phyloP scores from a whole-genome alignment of 208 protist species.

The Naegleria fowleri region DNA sequence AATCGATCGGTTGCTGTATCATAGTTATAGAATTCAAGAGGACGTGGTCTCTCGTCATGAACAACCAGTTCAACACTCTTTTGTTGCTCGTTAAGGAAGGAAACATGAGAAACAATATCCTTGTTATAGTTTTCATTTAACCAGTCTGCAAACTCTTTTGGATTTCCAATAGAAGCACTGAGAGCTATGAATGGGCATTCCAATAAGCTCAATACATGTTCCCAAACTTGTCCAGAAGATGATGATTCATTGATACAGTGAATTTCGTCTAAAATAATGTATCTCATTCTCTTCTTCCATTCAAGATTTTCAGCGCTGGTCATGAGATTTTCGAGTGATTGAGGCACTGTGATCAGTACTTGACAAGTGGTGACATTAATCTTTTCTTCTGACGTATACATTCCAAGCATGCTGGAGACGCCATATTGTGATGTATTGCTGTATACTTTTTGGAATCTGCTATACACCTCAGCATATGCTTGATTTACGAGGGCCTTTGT shows the following conservation, averaged over 20 bases:
- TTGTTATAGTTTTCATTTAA: not conserved
- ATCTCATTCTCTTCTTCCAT: slow-evolving; percentile 18
- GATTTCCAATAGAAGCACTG: slow-evolving; percentile 24
- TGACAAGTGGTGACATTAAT: not conserved
- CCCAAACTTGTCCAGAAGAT: slow-evolving; percentile 17
- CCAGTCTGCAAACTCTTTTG: slow-evolving; percentile 15
- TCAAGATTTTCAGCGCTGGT: not conserved
- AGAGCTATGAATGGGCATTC: slow-evolving; percentile 33
- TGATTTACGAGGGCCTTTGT: slow-evolving; percentile 24
- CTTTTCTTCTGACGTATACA: not conserved
- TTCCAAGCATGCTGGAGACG: not conserved
- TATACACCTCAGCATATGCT: not conserved
- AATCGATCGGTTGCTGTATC: not conserved
- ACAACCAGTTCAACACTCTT: not conserved
- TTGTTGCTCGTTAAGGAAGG: not conserved
- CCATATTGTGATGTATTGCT: not conserved
- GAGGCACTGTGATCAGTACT: slow-evolving; percentile 29
- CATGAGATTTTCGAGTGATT: slow-evolving; percentile 19
- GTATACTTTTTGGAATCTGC: slow-evolving; percentile 4
- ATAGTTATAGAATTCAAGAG: not conserved
- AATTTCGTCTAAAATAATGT: slow-evolving; percentile 34
- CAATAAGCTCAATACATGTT: not conserved
- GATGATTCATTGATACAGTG: not conserved
- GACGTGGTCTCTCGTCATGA: not conserved
- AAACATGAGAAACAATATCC: not conserved